These are phyloP conservation scores for Neurospora tetraspora DNA, from an alignment of 495 filamentous ascomycete genomes.

Conservation along the genomic window DNA sequence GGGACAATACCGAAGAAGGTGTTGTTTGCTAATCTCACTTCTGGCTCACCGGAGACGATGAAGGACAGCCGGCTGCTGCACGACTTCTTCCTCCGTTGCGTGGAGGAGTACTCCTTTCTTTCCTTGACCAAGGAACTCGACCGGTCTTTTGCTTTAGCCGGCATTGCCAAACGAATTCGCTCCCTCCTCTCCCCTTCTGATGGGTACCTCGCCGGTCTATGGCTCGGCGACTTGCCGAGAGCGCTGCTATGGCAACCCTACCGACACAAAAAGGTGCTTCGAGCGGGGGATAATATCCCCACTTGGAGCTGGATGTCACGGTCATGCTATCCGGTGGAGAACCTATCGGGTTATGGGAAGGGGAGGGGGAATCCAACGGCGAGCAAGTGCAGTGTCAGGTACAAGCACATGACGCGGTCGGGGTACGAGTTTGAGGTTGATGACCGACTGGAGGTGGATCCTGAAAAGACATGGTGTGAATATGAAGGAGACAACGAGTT, in stretches of 20 bases:
- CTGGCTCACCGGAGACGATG: not conserved
- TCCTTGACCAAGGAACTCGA: slow-evolving; percentile 5
- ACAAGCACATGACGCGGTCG: slow-evolving; percentile 5
- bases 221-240: slow-evolving; percentile 3
- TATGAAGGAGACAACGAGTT: slow-evolving; percentile 5
- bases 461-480: slow-evolving; percentile 4
- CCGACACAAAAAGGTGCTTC: slow-evolving; percentile 5
- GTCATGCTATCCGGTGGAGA: not conserved
- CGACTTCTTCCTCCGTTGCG: slow-evolving; percentile 13
- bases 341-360: not conserved
- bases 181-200: not conserved
- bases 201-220: slow-evolving; percentile 8
- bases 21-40: slow-evolving; percentile 1
- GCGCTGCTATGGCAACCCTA: slow-evolving; percentile 9
- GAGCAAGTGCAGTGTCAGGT: not conserved
- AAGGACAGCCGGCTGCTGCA: not conserved
- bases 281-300: not conserved
- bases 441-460: slow-evolving; percentile 1
- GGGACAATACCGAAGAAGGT: slow-evolving; percentile 7
- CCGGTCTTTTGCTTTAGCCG: slow-evolving; percentile 8
- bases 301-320: slow-evolving; percentile 10
- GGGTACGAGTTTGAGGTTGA: slow-evolving; percentile 1
- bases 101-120: slow-evolving; percentile 14
- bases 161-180: slow-evolving; percentile 6
- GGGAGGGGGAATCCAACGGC: not conserved